Percentiles rank a stretch among this genome's conserved stretches.
phyloP scores from a whole-genome alignment of 441 rosid genomes.

The Dalechampia spathulata region DNA sequence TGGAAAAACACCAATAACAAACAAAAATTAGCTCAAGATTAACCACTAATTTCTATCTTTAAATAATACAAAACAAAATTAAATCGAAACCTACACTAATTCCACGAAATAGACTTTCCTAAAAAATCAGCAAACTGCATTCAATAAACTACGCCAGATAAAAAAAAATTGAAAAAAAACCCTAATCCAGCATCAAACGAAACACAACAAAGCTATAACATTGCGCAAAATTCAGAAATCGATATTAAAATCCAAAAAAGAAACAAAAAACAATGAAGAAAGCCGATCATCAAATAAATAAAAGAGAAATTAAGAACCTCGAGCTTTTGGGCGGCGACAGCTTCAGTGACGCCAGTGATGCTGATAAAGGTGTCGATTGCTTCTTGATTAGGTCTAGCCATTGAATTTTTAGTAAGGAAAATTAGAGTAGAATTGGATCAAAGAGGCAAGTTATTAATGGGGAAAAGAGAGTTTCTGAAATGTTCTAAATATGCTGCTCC shows the following conservation, averaged over 20 bases:
- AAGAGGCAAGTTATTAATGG: too few species aligned
- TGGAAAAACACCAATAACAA: too few species aligned
- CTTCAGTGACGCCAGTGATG: slow-evolving; percentile 67
- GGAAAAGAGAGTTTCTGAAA: too few species aligned
- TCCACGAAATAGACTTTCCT: too few species aligned
- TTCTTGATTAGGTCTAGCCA: slow-evolving; percentile 69
- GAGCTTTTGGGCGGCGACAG: slow-evolving; percentile 59
- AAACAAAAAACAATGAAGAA: background rate
- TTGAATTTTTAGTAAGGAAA: background rate
- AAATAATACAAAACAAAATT: too few species aligned
- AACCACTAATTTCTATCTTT: too few species aligned
- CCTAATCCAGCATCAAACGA: background rate
- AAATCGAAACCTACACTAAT: too few species aligned
- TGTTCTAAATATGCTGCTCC: too few species aligned
- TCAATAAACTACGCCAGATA: background rate
- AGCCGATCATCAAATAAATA: background rate
- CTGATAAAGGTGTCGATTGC: slow-evolving; percentile 73
- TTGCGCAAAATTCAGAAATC: background rate
- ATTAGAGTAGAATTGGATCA: too few species aligned
- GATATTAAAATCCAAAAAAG: too few species aligned
- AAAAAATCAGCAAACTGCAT: too few species aligned
- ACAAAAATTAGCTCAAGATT: too few species aligned
- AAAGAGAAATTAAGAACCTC: slow-evolving; percentile 34
- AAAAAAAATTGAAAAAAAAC: background rate
- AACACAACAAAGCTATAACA: background rate